These are phyloP conservation scores for Leucocoprinus birnbaumii DNA, from an alignment of 768 basidiomycete species.

Conservation along the genomic window DNA sequence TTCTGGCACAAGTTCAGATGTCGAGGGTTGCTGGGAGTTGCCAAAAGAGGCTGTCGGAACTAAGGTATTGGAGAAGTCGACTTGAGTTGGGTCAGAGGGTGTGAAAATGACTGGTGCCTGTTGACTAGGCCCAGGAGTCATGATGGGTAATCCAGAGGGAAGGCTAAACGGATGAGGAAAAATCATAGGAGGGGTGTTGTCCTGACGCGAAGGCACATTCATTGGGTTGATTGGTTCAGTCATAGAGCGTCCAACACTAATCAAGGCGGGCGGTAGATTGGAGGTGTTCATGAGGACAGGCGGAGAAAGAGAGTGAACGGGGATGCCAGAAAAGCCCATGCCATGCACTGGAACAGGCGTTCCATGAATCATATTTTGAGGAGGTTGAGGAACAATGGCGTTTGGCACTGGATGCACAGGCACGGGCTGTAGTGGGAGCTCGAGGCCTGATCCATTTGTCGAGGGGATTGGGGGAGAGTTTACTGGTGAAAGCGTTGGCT, in stretches of 20 bases:
- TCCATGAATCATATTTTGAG: not conserved
- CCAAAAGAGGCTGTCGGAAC: not conserved
- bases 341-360: not conserved
- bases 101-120: conserved; percentile 4
- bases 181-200: not conserved
- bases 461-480: conserved; percentile 6
- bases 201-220: not conserved
- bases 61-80: not conserved
- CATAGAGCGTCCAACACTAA: conserved; percentile 1
- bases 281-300: conserved; percentile 2
- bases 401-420: not conserved
- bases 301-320: not conserved
- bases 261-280: not conserved
- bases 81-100: not conserved
- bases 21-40: not conserved
- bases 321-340: not conserved
- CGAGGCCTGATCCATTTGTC: not conserved
- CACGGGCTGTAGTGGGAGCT: not conserved
- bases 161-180: conserved; percentile 1
- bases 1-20: not conserved
- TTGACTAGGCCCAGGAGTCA: conserved; percentile 1
- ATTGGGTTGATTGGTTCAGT: not conserved
- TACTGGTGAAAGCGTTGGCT: not conserved
- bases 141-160: not conserved
- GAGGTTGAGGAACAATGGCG: not conserved